Percentiles rank a stretch among this genome's conserved stretches.
phyloP scores from a whole-genome alignment of 768 basidiomycete species.

The Tylopilus intermedius region DNA sequence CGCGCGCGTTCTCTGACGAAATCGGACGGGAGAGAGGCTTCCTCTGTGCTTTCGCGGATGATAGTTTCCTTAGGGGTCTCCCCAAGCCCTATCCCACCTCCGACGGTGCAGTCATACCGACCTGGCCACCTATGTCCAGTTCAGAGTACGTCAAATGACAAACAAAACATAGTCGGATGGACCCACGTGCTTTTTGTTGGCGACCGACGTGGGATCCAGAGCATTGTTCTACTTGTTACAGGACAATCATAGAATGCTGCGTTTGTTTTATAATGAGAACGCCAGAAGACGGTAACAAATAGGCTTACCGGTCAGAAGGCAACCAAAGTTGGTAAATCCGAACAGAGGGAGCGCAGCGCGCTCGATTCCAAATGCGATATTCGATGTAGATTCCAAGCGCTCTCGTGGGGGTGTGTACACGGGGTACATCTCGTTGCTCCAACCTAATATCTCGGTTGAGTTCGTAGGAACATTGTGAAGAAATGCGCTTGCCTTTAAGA shows the following conservation, averaged over 20 bases:
- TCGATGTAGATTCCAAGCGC: constrained; percentile 1
- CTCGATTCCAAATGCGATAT: constrained; percentile 37
- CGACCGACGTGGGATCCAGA: constrained; percentile 43
- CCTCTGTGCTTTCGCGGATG: constrained; percentile 40
- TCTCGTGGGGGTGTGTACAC: constrained; percentile 20
- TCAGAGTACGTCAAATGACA: background rate
- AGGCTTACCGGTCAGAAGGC: constrained; percentile 35
- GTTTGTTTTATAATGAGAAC: background rate
- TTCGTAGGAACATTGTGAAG: background rate
- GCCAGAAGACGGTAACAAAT: background rate
- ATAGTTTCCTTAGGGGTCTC: constrained; percentile 35
- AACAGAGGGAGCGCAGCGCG: constrained; percentile 43
- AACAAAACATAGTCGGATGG: background rate
- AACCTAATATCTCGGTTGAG: constrained; percentile 11
- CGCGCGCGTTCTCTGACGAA: constrained; percentile 32
- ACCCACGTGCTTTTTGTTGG: constrained; percentile 38
- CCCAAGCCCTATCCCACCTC: constrained; percentile 40
- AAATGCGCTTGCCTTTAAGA: constrained; percentile 12
- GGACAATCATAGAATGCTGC: constrained; percentile 34
- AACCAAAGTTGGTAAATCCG: constrained; percentile 41
- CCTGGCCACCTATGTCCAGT: constrained; percentile 26
- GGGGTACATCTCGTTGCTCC: constrained; percentile 24
- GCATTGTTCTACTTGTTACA: constrained; percentile 23
- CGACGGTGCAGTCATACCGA: constrained; percentile 40
- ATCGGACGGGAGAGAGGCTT: constrained; percentile 36